phyloP scores from a whole-genome alignment of 2,329 filamentous ascomycete genomes.

The Westerdykella sp. region DNA sequence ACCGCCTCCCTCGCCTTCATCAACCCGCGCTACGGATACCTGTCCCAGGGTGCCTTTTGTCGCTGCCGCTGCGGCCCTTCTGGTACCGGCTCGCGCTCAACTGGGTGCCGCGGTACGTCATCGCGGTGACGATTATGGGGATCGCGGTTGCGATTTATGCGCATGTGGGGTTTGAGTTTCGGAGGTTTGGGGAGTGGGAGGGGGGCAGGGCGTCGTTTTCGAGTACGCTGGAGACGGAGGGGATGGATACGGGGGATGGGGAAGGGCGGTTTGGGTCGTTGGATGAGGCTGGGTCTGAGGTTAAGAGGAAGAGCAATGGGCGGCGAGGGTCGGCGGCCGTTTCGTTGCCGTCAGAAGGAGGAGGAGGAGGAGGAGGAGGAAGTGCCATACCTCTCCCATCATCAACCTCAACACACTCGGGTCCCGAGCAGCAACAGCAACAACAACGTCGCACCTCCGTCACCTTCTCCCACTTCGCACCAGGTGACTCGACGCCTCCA shows the following conservation, averaged over 20 bases:
- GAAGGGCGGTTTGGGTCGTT: background rate
- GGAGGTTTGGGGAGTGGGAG: conserved; percentile 23
- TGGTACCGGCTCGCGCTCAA: conserved; percentile 65
- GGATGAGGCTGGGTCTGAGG: background rate
- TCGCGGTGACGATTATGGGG: conserved; percentile 57
- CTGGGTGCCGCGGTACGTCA: conserved; percentile 69
- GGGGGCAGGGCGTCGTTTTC: conserved; percentile 10
- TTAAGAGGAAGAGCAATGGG: background rate
- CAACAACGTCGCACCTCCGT: background rate
- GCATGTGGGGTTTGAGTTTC: conserved; percentile 51
- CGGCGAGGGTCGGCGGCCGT: conserved; percentile 4
- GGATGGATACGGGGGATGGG: conserved; percentile 2
- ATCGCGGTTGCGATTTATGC: conserved; percentile 66
- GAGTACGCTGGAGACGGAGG: conserved; percentile 1
- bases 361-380: background rate
- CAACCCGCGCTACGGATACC: conserved; percentile 50
- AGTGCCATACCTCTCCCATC: background rate
- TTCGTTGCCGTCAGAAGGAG: no score
- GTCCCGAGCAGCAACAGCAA: background rate
- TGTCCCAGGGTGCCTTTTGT: conserved; percentile 61
- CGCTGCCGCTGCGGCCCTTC: conserved; percentile 59
- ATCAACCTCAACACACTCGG: background rate
- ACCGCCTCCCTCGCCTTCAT: conserved; percentile 60
- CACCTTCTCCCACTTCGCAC: conserved; percentile 3
- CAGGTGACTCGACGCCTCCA: conserved; percentile 1